Percentiles rank a stretch among this genome's conserved stretches.
These are phyloP conservation scores for Theobroma grandiflorum DNA, from an alignment of 441 rosid genomes.

Conservation along the genomic window DNA sequence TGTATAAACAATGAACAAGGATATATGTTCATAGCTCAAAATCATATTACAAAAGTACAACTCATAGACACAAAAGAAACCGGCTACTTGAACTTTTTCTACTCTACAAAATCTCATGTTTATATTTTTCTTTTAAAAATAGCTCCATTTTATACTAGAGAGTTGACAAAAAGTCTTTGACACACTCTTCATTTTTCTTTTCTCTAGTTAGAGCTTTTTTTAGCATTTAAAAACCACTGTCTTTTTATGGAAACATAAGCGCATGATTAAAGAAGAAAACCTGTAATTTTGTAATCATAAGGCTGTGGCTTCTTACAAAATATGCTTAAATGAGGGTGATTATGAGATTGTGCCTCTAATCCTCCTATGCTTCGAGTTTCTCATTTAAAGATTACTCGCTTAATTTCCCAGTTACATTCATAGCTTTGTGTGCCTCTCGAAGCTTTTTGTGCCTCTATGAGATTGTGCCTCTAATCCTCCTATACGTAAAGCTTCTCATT, in stretches of 20 bases:
- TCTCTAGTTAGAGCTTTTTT: background rate
- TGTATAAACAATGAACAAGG: background rate
- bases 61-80: no score
- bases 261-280: background rate
- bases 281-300: background rate
- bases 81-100: no score
- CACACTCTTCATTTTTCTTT: background rate
- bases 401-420: background rate
- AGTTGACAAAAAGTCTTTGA: no score
- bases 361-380: no score
- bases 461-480: background rate
- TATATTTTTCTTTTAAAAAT: no score
- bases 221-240: background rate
- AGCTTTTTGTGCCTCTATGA: no score
- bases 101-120: no score
- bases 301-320: background rate
- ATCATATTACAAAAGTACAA: no score
- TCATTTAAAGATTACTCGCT: no score
- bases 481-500: no score
- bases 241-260: background rate
- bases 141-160: no score
- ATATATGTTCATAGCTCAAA: background rate
- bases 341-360: background rate
- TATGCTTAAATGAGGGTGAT: no score
- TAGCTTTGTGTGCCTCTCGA: background rate